A percentile compares a stretch with the other conserved stretches of the same genome.
These are phyloP conservation scores for Gilbertella persicaria DNA, from an alignment of 371 early-diverging fungal genomes.

Conservation along the genomic window DNA sequence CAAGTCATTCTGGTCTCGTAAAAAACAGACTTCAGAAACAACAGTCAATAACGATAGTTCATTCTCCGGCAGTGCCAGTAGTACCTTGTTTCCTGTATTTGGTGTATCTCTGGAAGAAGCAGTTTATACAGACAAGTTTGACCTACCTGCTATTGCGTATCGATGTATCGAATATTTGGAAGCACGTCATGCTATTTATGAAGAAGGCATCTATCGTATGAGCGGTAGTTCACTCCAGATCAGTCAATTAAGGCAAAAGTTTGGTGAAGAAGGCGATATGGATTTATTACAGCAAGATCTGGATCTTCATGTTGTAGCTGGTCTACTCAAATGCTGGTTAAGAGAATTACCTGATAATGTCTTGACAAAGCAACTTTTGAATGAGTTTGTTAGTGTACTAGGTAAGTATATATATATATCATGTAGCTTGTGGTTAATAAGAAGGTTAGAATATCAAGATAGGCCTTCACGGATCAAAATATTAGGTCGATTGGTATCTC, in stretches of 20 bases:
- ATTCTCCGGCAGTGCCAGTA: conserved; percentile 15
- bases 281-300: conserved; percentile 52
- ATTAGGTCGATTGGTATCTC: conserved; percentile 51
- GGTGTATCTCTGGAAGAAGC: conserved; percentile 40
- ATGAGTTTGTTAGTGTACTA: conserved; percentile 63
- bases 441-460: conserved; percentile 49
- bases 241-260: conserved; percentile 58
- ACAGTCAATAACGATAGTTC: not conserved
- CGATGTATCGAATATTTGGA: conserved; percentile 87
- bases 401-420: conserved; percentile 18
- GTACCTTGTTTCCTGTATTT: conserved; percentile 45
- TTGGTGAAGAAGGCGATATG: conserved; percentile 68
- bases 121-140: conserved; percentile 2
- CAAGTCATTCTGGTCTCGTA: conserved; percentile 40
- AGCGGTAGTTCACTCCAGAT: conserved; percentile 70
- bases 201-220: conserved; percentile 87
- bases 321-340: conserved; percentile 79
- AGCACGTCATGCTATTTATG: conserved; percentile 63
- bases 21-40: conserved; percentile 1
- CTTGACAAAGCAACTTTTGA: conserved; percentile 66
- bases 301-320: conserved; percentile 82
- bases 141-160: conserved; percentile 77
- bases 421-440: not conserved
- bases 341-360: conserved; percentile 77
- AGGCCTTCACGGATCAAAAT: conserved; percentile 54